These are phyloP conservation scores for Neurospora terricola DNA, from an alignment of 495 filamentous ascomycete species.

Conservation along the genomic window DNA sequence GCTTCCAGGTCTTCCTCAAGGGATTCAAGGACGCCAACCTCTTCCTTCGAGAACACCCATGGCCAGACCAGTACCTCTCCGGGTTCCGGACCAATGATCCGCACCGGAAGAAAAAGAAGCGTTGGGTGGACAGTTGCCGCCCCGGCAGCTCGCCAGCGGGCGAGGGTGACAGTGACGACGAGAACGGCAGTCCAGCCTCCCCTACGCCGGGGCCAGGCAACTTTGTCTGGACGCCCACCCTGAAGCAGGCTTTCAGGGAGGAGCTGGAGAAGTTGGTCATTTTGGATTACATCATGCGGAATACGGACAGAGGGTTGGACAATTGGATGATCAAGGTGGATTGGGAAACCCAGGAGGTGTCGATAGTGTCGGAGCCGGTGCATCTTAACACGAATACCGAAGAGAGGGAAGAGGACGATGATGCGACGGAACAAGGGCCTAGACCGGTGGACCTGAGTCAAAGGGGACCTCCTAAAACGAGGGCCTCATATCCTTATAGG, in stretches of 20 bases:
- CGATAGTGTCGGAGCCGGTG: constrained; percentile 74
- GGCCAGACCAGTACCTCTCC: constrained; percentile 88
- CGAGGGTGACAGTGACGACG: constrained; percentile 62
- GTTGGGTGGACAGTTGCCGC: constrained; percentile 79
- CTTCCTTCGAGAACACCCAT: constrained; percentile 89
- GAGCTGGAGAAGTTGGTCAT: constrained; percentile 97
- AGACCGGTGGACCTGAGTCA: constrained; percentile 47
- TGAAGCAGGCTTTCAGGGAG: constrained; percentile 89
- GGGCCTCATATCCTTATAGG: constrained; percentile 57
- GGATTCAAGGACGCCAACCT: constrained; percentile 95
- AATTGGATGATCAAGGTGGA: constrained; percentile 99
- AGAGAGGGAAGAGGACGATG: constrained; percentile 39
- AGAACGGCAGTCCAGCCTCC: constrained; percentile 30
- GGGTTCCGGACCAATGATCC: constrained; percentile 61
- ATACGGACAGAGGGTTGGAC: constrained; percentile 92
- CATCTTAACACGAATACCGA: constrained; percentile 47
- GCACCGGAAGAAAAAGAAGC: constrained; percentile 57
- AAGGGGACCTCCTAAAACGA: constrained; percentile 31
- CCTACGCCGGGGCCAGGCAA: constrained; percentile 34
- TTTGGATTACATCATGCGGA: constrained; percentile 98
- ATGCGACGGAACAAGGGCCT: constrained; percentile 47
- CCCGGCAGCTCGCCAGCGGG: constrained; percentile 52
- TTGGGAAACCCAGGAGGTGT: constrained; percentile 68
- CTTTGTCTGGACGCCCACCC: constrained; percentile 78
- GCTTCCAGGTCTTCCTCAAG: constrained; percentile 95